Evolutionary conservation across 2,329 filamentous ascomycete genomes (phyloP), one percentile per base, ranked within the genome.

Genomic region (Polychaeton citri): DNA sequence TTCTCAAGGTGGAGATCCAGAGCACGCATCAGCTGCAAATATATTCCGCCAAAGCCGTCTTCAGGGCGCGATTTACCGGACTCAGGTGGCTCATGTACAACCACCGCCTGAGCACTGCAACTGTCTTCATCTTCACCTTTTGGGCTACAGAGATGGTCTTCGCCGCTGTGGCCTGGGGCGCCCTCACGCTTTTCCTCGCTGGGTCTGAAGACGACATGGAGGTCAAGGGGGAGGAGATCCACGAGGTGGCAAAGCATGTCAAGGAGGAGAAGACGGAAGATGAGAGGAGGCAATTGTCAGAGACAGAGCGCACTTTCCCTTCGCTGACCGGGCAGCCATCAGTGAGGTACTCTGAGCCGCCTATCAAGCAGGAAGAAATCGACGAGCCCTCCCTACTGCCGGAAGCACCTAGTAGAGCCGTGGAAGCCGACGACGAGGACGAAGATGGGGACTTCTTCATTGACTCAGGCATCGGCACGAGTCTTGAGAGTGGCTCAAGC

Each of bases 11-110:
- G 1, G 83, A 92, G 50, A 59, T 93, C 1, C 74, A 86, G 45
- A 77, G 76, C 15, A 71, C 72, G 4, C 69, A 76, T 45, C 43
- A 46, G 3, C 68, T 95, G 50, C 83, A 93, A 55, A 73, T 93
- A 5, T 95, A 95, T 55, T 64, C 64, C 15, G 77, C 74, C 3
- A 63, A 61, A 10, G 68, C 93, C 21, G 71, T 69, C 2, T 74
- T 96, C 43, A 76, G 72, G 19, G 87, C 88, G 4, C 71, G 76
- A 36, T 76, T 95, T 44, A 69, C 71, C 8, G 88, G 88, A 0
- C 57, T 95, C 41, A 66, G 73, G 33, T 90, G 81, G 75, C 50
- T 87, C 37, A 93, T 98, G 82, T 90, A 90, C 50, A 77, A 84
- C 42, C 79, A 88, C 61, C 75, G 81, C 9, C 51, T 90, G 21